A percentile compares a stretch with the other conserved stretches of the same genome.
Conservation (phyloP, 192 early-diverging fungal species). For the Backusella australiensis region DNA sequence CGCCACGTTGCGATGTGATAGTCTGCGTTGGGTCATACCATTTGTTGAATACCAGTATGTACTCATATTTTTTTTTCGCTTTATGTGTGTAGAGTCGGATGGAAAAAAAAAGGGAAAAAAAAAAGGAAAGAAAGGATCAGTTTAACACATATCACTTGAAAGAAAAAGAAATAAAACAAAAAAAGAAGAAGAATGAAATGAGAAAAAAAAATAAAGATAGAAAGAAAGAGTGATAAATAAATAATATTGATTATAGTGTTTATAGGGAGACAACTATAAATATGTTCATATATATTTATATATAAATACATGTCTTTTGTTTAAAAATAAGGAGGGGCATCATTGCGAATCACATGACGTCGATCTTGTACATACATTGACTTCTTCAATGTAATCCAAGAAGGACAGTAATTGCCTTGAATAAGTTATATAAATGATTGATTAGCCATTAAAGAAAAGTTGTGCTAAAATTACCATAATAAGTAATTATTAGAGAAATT, state of each 20-base stretch:
- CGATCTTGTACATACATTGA: neutral
- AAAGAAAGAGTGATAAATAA: neutral
- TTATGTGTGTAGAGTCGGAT: neutral
- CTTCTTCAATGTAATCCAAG: neutral
- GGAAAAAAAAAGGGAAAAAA: neutral
- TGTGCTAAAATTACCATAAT: neutral
- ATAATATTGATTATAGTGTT: neutral
- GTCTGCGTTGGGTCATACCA: slow-evolving; percentile 14
- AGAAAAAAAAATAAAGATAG: neutral
- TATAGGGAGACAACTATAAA: neutral
- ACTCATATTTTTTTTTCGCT: neutral
- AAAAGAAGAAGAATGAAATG: neutral
- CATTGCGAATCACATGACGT: neutral
- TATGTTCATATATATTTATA: neutral
- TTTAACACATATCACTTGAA: neutral
- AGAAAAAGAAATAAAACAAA: neutral
- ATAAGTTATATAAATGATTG: neutral
- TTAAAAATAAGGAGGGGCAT: neutral
- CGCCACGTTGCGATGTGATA: slow-evolving; percentile 23
- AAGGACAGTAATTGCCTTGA: neutral
- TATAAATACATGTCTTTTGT: neutral
- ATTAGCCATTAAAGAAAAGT: neutral
- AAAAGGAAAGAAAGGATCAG: neutral
- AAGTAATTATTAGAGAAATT: neutral
- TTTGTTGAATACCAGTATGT: slow-evolving; percentile 35